phyloP scores from a whole-genome alignment of 805 yeast species.

The Pichia cabralensis region DNA sequence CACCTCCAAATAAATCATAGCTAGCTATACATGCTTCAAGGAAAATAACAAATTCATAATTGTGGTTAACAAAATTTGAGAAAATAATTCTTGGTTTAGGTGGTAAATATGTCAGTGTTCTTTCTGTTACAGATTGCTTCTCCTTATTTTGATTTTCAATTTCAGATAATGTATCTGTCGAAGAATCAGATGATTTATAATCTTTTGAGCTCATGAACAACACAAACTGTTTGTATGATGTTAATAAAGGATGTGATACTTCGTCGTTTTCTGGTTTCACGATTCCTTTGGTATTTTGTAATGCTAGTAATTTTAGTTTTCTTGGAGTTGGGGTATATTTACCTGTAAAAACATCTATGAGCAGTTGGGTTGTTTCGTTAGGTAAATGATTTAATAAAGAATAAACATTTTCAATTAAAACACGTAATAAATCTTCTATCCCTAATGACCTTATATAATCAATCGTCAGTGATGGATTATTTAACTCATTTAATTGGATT shows the following conservation, averaged over 20 bases:
- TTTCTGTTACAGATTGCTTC: neutral
- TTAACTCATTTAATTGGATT: slow-evolving; percentile 56
- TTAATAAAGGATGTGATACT: slow-evolving; percentile 46
- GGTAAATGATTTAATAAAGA: slow-evolving; percentile 58
- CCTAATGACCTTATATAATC: slow-evolving; percentile 57
- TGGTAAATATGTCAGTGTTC: slow-evolving; percentile 67
- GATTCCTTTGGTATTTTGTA: neutral
- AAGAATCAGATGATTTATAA: neutral
- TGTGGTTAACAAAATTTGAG: slow-evolving; percentile 76
- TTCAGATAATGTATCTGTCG: neutral
- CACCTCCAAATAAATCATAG: slow-evolving; percentile 68
- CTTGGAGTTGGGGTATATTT: slow-evolving; percentile 41
- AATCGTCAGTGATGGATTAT: slow-evolving; percentile 51
- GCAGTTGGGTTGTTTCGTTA: slow-evolving; percentile 67
- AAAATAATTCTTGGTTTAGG: slow-evolving; percentile 85
- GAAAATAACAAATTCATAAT: slow-evolving; percentile 82
- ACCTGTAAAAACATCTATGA: slow-evolving; percentile 86
- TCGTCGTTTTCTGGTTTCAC: too few relatives aligned
- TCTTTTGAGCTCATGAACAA: slow-evolving; percentile 20
- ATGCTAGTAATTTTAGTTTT: slow-evolving; percentile 18
- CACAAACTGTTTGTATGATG: slow-evolving; percentile 38
- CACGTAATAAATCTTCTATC: slow-evolving; percentile 67
- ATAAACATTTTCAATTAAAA: slow-evolving; percentile 46
- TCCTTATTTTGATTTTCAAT: slow-evolving; percentile 15
- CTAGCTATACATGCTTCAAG: slow-evolving; percentile 83